These are phyloP conservation scores for Trichocomaceae sp. DNA, from an alignment of 2,329 filamentous ascomycete species.

Conservation along the genomic window DNA sequence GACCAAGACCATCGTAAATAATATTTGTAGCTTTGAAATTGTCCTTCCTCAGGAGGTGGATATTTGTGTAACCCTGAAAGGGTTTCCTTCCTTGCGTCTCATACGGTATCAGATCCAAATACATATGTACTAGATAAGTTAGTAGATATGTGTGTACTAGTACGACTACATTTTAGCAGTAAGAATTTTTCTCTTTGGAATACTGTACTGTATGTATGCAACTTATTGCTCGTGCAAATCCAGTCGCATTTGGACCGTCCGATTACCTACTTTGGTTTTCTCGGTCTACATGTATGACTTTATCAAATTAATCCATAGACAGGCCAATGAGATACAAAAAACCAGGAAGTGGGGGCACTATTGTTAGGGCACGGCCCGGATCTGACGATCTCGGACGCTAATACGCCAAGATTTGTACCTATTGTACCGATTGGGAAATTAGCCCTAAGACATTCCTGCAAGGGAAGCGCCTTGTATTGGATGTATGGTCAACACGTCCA, in stretches of 20 bases:
- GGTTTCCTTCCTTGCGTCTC: neutral
- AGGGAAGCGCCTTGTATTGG: neutral
- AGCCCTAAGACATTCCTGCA: constrained; percentile 8
- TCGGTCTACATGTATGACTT: neutral
- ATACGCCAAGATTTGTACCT: constrained; percentile 6
- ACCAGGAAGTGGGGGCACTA: neutral
- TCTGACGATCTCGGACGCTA: constrained; percentile 4
- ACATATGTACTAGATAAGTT: too few species aligned
- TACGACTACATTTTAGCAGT: neutral
- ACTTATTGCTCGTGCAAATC: neutral
- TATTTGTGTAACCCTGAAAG: neutral
- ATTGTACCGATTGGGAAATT: neutral
- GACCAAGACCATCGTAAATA: neutral
- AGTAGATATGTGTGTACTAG: neutral
- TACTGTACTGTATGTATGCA: neutral
- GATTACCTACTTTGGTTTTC: neutral
- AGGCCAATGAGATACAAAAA: neutral
- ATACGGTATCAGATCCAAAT: neutral
- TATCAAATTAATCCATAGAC: neutral
- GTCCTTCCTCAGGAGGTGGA: neutral
- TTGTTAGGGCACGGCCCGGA: neutral
- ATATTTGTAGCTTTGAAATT: neutral
- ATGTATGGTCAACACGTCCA: neutral
- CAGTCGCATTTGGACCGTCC: neutral
- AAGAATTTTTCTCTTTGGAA: neutral